Base-by-base conservation (phyloP, 495 filamentous ascomycete species). In the Pseudotulostoma volvatum region DNA sequence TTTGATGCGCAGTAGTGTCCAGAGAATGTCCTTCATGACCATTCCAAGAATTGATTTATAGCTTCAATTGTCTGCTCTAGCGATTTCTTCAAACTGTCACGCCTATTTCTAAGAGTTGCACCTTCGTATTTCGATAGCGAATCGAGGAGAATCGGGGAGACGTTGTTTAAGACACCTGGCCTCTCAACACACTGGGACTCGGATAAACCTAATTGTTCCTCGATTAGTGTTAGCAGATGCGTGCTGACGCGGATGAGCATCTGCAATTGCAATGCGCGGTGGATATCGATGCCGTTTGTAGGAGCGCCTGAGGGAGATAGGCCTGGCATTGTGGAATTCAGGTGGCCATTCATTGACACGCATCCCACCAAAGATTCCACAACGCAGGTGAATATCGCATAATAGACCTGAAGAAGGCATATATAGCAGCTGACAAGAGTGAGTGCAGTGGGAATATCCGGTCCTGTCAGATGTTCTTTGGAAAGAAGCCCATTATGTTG, bases 351-450 rank as follows among this genome's bases (percentile, higher is more conserved):
- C 11, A 11, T 28, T 5, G 23, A 28, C 5, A 28, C 23, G 3
- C 16, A n/a, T n/a, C 23, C 34, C 33, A 42, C 31, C 15, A 42
- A 25, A 21, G 36, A 34, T 15, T 42, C 33, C 11, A 42, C 20
- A 17, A 42, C 16, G 15, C 37, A 37, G 11, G 40, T 30, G 15
- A 42, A 36, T 7, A 42, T 42, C 8, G 37, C 31, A 16, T 42
- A 34, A 16, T 42, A 42, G 17, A 23, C 33, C 1, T 35, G 34
- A 19, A 33, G 15, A 13, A 42, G 28, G 34, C 33, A 42, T 18
- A 30, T 42, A 20, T 42, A 42, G 35, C 40, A 37, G 40, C 37
- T 42, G 34, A 42, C 32, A 16, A 34, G 31, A 17, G 40, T 35
- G n/a, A 42, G 33, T 11, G 23, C 11, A 11, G 23, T 28, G 23